These are phyloP conservation scores for Lactuca sativa DNA, from an alignment of 129 eudicot species.

Conservation along the genomic window DNA sequence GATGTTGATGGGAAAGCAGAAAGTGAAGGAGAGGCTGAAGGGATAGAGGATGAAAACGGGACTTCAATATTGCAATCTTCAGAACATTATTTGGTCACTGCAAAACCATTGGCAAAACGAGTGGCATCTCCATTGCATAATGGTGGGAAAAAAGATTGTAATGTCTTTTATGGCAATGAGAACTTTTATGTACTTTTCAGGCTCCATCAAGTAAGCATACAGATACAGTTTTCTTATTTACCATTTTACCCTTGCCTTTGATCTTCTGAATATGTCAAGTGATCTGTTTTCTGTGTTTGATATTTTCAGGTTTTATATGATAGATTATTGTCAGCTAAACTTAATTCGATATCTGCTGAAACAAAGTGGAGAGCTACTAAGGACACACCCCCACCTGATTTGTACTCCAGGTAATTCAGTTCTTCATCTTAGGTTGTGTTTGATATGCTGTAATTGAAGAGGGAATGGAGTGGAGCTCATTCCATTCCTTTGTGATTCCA, in stretches of 20 bases:
- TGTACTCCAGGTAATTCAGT: slow-evolving; percentile 64
- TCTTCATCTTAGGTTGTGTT: background rate
- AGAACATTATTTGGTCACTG: slow-evolving; percentile 50
- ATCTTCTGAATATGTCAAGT: background rate
- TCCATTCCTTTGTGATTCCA: too few species aligned
- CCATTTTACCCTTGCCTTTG: background rate
- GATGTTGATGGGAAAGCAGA: slow-evolving; percentile 86
- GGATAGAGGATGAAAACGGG: slow-evolving; percentile 56
- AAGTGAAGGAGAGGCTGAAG: slow-evolving; percentile 95
- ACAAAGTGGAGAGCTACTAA: slow-evolving; percentile 58
- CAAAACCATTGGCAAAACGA: slow-evolving; percentile 76
- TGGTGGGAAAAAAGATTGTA: slow-evolving; percentile 47
- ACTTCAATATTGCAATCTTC: slow-evolving; percentile 41
- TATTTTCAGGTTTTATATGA: slow-evolving; percentile 69
- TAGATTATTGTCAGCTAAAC: slow-evolving; percentile 71
- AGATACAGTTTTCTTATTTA: background rate
- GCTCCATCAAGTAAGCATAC: slow-evolving; percentile 78
- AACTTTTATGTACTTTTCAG: slow-evolving; percentile 77
- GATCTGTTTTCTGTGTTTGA: background rate
- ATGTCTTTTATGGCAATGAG: slow-evolving; percentile 83
- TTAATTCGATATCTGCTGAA: slow-evolving; percentile 56
- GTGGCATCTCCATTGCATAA: slow-evolving; percentile 48
- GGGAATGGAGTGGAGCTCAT: too few species aligned
- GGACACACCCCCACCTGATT: slow-evolving; percentile 57
- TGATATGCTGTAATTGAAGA: background rate